These are phyloP conservation scores for Nitzschia sp. DNA, from an alignment of 108 stramenopile genomes.

Conservation along the genomic window DNA sequence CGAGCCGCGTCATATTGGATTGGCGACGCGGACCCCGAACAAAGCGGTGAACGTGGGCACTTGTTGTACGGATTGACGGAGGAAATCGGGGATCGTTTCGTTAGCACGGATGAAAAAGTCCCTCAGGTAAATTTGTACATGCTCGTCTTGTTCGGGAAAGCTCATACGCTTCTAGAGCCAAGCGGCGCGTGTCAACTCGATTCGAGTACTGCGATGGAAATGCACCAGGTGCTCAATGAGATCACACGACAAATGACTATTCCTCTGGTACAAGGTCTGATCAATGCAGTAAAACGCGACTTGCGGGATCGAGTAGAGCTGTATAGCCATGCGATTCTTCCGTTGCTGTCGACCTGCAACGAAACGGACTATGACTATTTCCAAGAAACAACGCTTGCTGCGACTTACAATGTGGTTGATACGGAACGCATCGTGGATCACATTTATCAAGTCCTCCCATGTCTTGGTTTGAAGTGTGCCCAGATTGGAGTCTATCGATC, in stretches of 20 bases:
- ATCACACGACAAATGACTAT: constrained; percentile 64
- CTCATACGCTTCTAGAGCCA: not conserved
- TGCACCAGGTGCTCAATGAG: constrained; percentile 45
- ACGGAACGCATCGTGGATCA: constrained; percentile 46
- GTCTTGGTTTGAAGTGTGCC: constrained; percentile 62
- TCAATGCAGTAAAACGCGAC: constrained; percentile 43
- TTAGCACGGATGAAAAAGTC: constrained; percentile 23
- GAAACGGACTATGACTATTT: constrained; percentile 45
- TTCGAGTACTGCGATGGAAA: constrained; percentile 45
- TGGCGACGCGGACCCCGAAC: constrained; percentile 64
- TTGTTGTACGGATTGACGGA: constrained; percentile 69
- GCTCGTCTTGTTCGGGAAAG: constrained; percentile 46
- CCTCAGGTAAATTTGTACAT: constrained; percentile 53
- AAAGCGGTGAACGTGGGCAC: constrained; percentile 57
- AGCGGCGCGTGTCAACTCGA: constrained; percentile 14
- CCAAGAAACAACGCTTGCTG: constrained; percentile 40
- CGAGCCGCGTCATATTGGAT: constrained; percentile 77
- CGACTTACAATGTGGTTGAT: constrained; percentile 26
- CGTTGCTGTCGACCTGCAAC: constrained; percentile 58
- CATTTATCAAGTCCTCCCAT: constrained; percentile 56
- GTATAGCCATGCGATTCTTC: constrained; percentile 58
- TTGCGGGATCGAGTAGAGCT: constrained; percentile 52
- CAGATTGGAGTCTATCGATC: constrained; percentile 51
- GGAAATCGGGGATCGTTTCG: constrained; percentile 44
- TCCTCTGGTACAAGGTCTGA: constrained; percentile 58